Conservation (phyloP, 345 rosid species). For the Geranium brycei region DNA sequence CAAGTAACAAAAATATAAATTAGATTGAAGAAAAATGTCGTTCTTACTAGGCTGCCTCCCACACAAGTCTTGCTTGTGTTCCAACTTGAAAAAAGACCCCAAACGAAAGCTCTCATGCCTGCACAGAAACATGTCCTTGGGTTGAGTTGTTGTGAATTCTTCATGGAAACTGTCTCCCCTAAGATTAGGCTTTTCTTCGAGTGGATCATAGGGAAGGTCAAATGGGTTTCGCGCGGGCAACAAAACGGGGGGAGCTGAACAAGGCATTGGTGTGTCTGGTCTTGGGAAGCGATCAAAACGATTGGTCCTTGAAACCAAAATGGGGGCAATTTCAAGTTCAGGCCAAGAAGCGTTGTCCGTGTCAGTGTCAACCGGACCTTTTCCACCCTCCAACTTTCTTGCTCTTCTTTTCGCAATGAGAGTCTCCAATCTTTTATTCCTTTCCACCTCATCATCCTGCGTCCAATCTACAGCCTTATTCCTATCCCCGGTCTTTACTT, state of each 20-base stretch:
- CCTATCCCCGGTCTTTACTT: constrained; percentile 14
- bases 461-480: constrained; percentile 57
- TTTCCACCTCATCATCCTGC: constrained; percentile 66
- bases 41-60: not conserved
- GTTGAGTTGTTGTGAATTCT: constrained; percentile 28
- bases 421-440: constrained; percentile 68
- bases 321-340: constrained; percentile 19
- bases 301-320: constrained; percentile 28
- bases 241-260: constrained; percentile 78
- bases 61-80: constrained; percentile 16
- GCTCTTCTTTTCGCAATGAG: constrained; percentile 60
- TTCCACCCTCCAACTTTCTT: constrained; percentile 29
- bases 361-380: not conserved
- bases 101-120: constrained; percentile 68
- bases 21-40: not conserved
- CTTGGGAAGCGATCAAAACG: constrained; percentile 18
- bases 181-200: constrained; percentile 66
- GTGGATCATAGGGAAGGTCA: constrained; percentile 73
- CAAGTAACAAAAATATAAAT: not conserved
- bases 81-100: constrained; percentile 23
- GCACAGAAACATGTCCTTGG: constrained; percentile 43
- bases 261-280: constrained; percentile 35
- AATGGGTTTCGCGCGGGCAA: constrained; percentile 58
- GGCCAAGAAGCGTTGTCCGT: not conserved
- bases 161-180: constrained; percentile 50